A percentile compares a stretch with the other conserved stretches of the same genome.
Evolutionary conservation across 352 stramenopile genomes (phyloP).

Genomic region (Phytopythium boreale): DNA sequence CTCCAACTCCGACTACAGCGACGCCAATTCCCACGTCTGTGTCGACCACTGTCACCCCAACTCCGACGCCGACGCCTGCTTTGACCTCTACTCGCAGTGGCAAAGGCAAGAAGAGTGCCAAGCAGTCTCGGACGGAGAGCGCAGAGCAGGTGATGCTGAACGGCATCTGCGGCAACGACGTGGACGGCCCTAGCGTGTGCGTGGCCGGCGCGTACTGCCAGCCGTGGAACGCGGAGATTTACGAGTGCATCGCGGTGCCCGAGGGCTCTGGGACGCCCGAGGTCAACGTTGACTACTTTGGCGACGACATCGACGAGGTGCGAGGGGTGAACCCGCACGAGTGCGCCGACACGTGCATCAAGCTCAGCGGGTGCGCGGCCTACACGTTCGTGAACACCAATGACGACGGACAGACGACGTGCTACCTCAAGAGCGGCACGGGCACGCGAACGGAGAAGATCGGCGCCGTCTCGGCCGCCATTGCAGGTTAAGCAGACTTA

Average conservation of each 20-base stretch:
- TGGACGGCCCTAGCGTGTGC: conserved; percentile 12
- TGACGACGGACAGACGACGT: conserved; percentile 15
- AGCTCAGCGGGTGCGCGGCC: conserved; percentile 9
- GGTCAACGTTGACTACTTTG: conserved; percentile 26
- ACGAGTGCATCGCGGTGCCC: conserved; percentile 25
- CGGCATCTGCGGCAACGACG: conserved; percentile 17
- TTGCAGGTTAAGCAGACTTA: background rate
- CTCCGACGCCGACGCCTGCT: background rate
- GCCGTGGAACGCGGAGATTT: conserved; percentile 25
- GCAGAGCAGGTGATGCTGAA: background rate
- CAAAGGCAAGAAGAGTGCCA: background rate
- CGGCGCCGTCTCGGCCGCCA: conserved; percentile 12
- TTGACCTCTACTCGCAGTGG: background rate
- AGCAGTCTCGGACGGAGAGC: background rate
- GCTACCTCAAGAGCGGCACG: conserved; percentile 31
- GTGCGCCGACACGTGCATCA: conserved; percentile 10
- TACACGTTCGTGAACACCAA: conserved; percentile 29
- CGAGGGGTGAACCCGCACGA: conserved; percentile 5
- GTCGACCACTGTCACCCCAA: background rate
- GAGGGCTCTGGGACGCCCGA: conserved; percentile 13
- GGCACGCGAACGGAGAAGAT: conserved; percentile 2
- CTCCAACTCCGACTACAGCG: too few relatives aligned
- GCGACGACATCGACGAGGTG: conserved; percentile 17
- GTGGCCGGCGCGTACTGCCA: conserved; percentile 20
- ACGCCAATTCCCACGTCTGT: background rate